Conservation (phyloP, 2,329 filamentous ascomycete genomes). For the Lojkania enalia region DNA sequence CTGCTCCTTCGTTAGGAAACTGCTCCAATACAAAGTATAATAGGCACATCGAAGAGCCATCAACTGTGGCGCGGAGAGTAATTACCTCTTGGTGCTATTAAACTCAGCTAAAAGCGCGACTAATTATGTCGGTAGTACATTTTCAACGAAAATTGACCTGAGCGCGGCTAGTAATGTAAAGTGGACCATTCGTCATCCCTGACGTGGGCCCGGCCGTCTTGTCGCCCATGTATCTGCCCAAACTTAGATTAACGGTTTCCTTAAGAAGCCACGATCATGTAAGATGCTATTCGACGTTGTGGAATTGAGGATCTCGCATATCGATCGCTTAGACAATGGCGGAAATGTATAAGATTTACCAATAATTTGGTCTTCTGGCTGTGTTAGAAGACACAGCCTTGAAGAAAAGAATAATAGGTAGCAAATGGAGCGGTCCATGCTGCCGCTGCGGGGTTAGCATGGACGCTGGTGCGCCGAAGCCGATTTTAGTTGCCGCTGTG, state of each 20-base stretch:
- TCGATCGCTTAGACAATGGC: not conserved
- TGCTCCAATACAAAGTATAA: not conserved
- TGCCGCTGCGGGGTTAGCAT: constrained; percentile 42
- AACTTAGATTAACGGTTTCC: constrained; percentile 1
- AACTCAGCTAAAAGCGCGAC: constrained; percentile 48
- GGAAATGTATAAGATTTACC: not conserved
- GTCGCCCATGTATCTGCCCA: constrained; percentile 31
- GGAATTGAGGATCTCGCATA: not conserved
- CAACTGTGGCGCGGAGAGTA: not conserved
- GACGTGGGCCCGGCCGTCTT: constrained; percentile 13
- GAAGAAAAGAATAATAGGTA: constrained; percentile 48
- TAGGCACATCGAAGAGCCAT: not conserved
- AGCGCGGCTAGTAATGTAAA: constrained; percentile 43
- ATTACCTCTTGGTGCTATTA: constrained; percentile 48
- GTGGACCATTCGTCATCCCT: constrained; percentile 27
- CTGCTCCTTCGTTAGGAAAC: constrained; percentile 7
- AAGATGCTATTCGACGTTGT: not conserved
- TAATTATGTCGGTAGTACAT: constrained; percentile 47
- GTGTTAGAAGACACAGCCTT: constrained; percentile 43
- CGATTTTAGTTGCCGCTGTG: constrained; percentile 35
- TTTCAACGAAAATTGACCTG: constrained; percentile 51
- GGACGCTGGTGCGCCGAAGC: constrained; percentile 37
- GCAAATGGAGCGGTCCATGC: constrained; percentile 48
- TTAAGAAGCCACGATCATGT: constrained; percentile 7
- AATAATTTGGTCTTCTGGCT: constrained; percentile 40